Evolutionary conservation across 1,284 basidiomycete species (phyloP).

Genomic region (Ganoderma lucidum): DNA sequence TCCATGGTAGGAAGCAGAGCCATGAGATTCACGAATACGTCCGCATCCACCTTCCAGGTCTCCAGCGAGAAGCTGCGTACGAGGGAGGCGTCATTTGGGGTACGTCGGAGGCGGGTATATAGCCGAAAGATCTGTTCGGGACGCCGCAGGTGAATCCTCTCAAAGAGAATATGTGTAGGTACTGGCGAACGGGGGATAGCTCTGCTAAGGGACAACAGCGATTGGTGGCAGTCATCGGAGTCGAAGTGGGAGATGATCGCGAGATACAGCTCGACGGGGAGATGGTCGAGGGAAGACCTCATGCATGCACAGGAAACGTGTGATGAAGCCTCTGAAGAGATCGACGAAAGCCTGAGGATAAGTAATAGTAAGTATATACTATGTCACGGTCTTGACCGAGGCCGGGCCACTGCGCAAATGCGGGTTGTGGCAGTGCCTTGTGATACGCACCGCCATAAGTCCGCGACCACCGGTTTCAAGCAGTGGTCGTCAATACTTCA

Average conservation of each 20-base stretch:
- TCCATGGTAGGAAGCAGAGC: constrained; percentile 56
- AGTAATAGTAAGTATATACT: too few species aligned
- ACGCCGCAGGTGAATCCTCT: constrained; percentile 52
- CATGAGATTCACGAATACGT: constrained; percentile 66
- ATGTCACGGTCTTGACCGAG: too few species aligned
- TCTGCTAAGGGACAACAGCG: constrained; percentile 59
- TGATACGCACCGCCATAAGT: too few species aligned
- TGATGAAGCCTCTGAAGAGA: background rate
- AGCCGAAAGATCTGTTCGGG: constrained; percentile 55
- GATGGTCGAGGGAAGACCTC: constrained; percentile 22
- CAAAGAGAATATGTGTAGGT: constrained; percentile 59
- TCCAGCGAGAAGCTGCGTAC: constrained; percentile 59
- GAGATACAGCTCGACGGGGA: constrained; percentile 70
- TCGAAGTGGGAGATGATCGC: constrained; percentile 58
- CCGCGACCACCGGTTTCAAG: too few species aligned
- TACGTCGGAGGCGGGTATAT: constrained; percentile 55
- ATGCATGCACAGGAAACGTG: constrained; percentile 15
- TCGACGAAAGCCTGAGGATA: background rate
- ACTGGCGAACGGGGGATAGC: constrained; percentile 64
- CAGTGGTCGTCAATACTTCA: too few species aligned
- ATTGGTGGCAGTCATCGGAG: constrained; percentile 47
- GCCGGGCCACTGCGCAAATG: too few species aligned
- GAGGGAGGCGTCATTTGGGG: constrained; percentile 43
- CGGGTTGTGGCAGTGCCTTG: too few species aligned
- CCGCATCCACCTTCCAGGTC: constrained; percentile 68